Base-by-base conservation (phyloP, 257 asterid genomes). In the Scutellaria minor region DNA sequence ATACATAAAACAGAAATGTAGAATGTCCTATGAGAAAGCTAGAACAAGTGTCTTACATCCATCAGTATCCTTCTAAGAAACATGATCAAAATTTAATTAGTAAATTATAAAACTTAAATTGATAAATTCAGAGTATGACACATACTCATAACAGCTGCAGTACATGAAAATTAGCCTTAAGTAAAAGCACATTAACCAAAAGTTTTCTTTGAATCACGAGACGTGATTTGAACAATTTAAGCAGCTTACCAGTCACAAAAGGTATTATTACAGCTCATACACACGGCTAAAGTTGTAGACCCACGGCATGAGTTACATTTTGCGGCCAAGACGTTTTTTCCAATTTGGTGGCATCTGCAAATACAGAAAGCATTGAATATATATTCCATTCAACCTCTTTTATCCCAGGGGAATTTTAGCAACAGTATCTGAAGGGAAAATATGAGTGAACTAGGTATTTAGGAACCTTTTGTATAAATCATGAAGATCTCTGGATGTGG, bases 391-490 rank as follows among this genome's bases (percentile, higher is more conserved):
- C 27, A 11, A 78, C 37, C 44, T n/a, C 37, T 18, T 35, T 24
- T 50, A 67, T 37, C 64, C 14, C 4, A 41, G 52, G 63, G 46
- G 27, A 20, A 58, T 18, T 51, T 18, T 9, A 71, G 54, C 14
- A 66, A 64, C 54, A 56, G 63, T 55, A 39, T 12, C 11, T 42
- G 7, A 60, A 71, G 44, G 50, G 74, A 31, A 76, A 22, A 64
- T 14, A 60, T 12, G 6, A 65, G 64, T 51, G 77, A 71, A 76
- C 14, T 13, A 71, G 44, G 68, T 20, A 64, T 18, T 35, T 52
- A 72, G 67, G n/a, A 79, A 92, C 98, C 98, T 92, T 84, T 85
- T 88, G 85, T 88, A 92, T 70, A 92, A 74, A 74, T 79, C 85
- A 73, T 80, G 89, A 78, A 90, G 98, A 77, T 85, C 95, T 80